Evolutionary conservation across 129 eudicot genomes (phyloP).

Genomic region (Flaveria brownii): DNA sequence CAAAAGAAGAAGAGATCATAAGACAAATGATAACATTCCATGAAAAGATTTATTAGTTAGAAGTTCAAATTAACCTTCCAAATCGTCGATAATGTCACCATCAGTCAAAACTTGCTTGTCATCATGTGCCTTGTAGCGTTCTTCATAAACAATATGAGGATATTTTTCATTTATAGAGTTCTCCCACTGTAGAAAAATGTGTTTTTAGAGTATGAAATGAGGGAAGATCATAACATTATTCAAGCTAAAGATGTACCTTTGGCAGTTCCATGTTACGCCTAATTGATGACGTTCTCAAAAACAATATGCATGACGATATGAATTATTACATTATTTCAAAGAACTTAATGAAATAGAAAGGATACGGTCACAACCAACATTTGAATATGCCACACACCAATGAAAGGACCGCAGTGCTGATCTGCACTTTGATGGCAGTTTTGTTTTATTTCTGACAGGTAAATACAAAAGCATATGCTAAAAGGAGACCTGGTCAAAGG

Average conservation of each 20-base stretch:
- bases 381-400: slow-evolving; percentile 84
- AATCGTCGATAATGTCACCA: slow-evolving; percentile 38
- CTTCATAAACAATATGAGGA: slow-evolving; percentile 94
- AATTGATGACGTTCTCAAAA: slow-evolving; percentile 82
- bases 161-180: slow-evolving; percentile 69
- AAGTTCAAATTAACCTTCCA: slow-evolving; percentile 63
- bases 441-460: not conserved
- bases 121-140: slow-evolving; percentile 73
- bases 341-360: slow-evolving; percentile 27
- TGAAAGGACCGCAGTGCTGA: slow-evolving; percentile 67
- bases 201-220: not conserved
- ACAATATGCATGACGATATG: not conserved
- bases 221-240: slow-evolving; percentile 2
- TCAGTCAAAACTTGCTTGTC: slow-evolving; percentile 34
- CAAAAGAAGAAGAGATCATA: not conserved
- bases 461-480: not conserved
- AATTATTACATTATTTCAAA: not conserved
- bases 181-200: slow-evolving; percentile 62
- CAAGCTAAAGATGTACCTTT: slow-evolving; percentile 45
- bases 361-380: slow-evolving; percentile 94
- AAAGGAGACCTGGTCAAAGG: not conserved
- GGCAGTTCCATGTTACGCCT: slow-evolving; percentile 79
- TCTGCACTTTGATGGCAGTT: slow-evolving; percentile 49
- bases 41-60: not conserved
- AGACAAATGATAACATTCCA: not conserved